phyloP scores from a whole-genome alignment of 441 rosid genomes.

The Euphorbia celastroides region DNA sequence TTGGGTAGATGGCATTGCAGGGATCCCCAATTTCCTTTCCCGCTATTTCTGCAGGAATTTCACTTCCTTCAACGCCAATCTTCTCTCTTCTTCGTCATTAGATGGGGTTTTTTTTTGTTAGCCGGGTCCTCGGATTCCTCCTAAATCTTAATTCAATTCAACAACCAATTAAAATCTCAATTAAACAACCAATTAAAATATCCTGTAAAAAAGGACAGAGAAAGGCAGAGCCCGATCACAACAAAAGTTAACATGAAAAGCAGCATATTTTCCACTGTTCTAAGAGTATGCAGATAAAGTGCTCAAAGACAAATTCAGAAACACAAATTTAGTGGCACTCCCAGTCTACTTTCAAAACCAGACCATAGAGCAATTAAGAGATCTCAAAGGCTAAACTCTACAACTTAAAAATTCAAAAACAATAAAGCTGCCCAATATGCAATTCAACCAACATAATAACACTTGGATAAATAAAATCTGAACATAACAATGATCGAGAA shows the following conservation, averaged over 20 bases:
- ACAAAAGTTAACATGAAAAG: too few relatives aligned
- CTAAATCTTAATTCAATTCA: too few relatives aligned
- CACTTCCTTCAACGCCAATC: conserved; percentile 85
- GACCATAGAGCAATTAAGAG: background rate
- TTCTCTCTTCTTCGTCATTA: conserved; percentile 79
- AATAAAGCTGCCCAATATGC: background rate
- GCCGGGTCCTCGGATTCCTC: conserved; percentile 41
- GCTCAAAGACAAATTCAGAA: background rate
- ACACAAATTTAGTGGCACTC: background rate
- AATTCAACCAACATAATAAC: background rate
- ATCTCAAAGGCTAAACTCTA: background rate
- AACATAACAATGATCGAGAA: too few relatives aligned
- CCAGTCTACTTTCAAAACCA: background rate
- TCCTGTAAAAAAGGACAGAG: too few relatives aligned
- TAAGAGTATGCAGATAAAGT: background rate
- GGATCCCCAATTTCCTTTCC: conserved; percentile 73
- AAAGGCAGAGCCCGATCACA: too few relatives aligned
- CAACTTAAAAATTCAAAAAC: background rate
- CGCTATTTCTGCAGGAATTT: conserved; percentile 89
- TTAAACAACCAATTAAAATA: too few relatives aligned
- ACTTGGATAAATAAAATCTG: background rate
- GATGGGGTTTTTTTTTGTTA: conserved; percentile 23
- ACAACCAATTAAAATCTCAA: too few relatives aligned
- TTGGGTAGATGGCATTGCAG: conserved; percentile 46
- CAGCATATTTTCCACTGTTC: too few relatives aligned